phyloP scores from a whole-genome alignment of 306 rosid genomes.

The Mimosa bimucronata region DNA sequence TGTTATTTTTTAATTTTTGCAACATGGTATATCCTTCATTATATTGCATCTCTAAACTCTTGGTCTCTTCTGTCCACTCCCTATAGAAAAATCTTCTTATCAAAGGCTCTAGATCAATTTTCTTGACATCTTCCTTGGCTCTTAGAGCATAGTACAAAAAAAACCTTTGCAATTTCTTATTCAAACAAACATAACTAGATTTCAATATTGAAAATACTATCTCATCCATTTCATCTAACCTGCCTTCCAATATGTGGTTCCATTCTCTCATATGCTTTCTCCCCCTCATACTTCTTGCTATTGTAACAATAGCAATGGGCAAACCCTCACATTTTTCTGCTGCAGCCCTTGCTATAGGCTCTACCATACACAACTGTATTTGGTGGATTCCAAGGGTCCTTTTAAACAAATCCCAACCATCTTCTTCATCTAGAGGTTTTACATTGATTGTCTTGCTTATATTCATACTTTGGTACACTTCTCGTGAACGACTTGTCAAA shows the following conservation, averaged over 20 bases:
- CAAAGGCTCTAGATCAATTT: too few relatives aligned
- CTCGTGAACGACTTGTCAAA: not conserved
- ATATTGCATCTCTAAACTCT: too few relatives aligned
- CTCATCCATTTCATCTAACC: not conserved
- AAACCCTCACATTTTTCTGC: not conserved
- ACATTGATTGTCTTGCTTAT: not conserved
- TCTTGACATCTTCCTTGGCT: too few relatives aligned
- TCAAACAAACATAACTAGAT: too few relatives aligned
- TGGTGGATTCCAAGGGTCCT: not conserved
- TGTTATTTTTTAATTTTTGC: too few relatives aligned
- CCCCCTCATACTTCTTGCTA: not conserved
- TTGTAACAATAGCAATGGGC: not conserved
- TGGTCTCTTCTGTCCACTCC: too few relatives aligned
- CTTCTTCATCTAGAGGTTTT: not conserved
- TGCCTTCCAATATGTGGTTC: not conserved
- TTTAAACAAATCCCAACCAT: not conserved
- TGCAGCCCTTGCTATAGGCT: not conserved
- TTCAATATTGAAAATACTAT: too few relatives aligned
- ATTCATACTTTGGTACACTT: not conserved
- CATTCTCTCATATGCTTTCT: not conserved
- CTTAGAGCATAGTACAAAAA: too few relatives aligned
- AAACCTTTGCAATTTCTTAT: too few relatives aligned
- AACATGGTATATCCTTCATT: too few relatives aligned
- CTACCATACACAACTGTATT: not conserved
- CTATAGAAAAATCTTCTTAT: too few relatives aligned